Evolutionary conservation across 2,329 filamentous ascomycete genomes (phyloP).

Genomic region (Leptographium radiaticola): DNA sequence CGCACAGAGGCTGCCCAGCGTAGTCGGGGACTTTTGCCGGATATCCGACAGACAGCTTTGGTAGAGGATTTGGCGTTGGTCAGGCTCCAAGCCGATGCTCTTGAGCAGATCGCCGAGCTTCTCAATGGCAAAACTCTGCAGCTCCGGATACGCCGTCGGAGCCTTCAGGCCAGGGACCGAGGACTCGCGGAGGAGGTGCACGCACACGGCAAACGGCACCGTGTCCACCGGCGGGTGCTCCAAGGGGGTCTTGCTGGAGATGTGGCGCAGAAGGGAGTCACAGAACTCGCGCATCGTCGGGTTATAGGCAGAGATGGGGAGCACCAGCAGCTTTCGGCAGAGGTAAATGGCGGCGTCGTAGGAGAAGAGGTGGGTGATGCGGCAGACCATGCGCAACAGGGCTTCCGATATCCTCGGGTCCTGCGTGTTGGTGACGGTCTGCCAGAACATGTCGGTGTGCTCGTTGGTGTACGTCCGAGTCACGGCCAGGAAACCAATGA

Average conservation of each 20-base stretch:
- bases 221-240: slow-evolving; percentile 17
- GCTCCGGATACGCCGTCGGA: slow-evolving; percentile 43
- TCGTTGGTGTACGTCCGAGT: slow-evolving; percentile 57
- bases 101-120: slow-evolving; percentile 48
- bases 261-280: slow-evolving; percentile 38
- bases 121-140: slow-evolving; percentile 50
- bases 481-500: slow-evolving; percentile 76
- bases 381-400: slow-evolving; percentile 50
- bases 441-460: slow-evolving; percentile 75
- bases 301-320: slow-evolving; percentile 52
- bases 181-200: slow-evolving; percentile 61
- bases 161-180: slow-evolving; percentile 41
- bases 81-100: slow-evolving; percentile 35
- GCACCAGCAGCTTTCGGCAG: slow-evolving; percentile 53
- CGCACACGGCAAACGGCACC: slow-evolving; percentile 36
- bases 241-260: slow-evolving; percentile 25
- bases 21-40: slow-evolving; percentile 44
- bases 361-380: slow-evolving; percentile 34
- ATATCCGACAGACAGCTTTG: slow-evolving; percentile 57
- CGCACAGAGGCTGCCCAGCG: slow-evolving; percentile 61
- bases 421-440: slow-evolving; percentile 65
- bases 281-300: slow-evolving; percentile 48
- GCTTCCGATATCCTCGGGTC: slow-evolving; percentile 78
- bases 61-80: slow-evolving; percentile 51
- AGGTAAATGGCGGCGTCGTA: slow-evolving; percentile 46